These are phyloP conservation scores for Biscogniauxia mediterranea DNA, from an alignment of 2,329 filamentous ascomycete species.

Conservation along the genomic window DNA sequence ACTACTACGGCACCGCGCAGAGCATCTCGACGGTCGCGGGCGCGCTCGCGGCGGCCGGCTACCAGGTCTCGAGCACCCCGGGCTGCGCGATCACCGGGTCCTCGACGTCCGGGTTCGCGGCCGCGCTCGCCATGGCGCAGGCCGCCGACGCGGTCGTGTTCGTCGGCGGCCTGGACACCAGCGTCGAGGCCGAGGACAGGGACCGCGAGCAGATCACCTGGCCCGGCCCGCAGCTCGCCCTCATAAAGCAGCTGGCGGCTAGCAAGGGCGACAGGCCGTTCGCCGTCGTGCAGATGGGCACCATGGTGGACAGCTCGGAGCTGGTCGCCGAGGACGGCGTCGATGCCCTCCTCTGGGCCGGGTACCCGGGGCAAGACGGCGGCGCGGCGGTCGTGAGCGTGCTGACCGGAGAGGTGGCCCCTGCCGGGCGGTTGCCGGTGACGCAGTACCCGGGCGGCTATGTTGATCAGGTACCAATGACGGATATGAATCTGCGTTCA, in stretches of 20 bases:
- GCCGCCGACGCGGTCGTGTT: slow-evolving; percentile 52
- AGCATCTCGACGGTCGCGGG: slow-evolving; percentile 27
- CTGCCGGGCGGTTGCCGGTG: slow-evolving; percentile 52
- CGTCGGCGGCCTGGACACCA: slow-evolving; percentile 53
- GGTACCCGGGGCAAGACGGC: slow-evolving; percentile 60
- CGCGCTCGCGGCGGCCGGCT: slow-evolving; percentile 23
- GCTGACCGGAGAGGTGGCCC: slow-evolving; percentile 47
- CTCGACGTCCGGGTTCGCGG: slow-evolving; percentile 31
- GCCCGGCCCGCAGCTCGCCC: slow-evolving; percentile 48
- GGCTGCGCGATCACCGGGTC: slow-evolving; percentile 27
- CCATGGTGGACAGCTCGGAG: slow-evolving; percentile 48
- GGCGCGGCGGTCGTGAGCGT: slow-evolving; percentile 55
- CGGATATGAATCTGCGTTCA: slow-evolving; percentile 55
- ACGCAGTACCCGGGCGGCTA: slow-evolving; percentile 57
- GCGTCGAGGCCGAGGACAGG: slow-evolving; percentile 49
- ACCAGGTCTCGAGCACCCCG: slow-evolving; percentile 23
- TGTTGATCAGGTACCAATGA: slow-evolving; percentile 48
- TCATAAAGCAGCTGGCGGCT: slow-evolving; percentile 45
- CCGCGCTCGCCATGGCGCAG: slow-evolving; percentile 38
- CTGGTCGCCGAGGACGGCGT: slow-evolving; percentile 47
- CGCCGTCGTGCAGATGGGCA: slow-evolving; percentile 50
- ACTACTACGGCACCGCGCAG: slow-evolving; percentile 39
- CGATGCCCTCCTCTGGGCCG: slow-evolving; percentile 54
- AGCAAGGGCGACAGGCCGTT: slow-evolving; percentile 45
- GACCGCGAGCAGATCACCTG: slow-evolving; percentile 53